A percentile compares a stretch with the other conserved stretches of the same genome.
phyloP scores from a whole-genome alignment of 2,329 filamentous ascomycete genomes.

The Zymoseptoria tritici region DNA sequence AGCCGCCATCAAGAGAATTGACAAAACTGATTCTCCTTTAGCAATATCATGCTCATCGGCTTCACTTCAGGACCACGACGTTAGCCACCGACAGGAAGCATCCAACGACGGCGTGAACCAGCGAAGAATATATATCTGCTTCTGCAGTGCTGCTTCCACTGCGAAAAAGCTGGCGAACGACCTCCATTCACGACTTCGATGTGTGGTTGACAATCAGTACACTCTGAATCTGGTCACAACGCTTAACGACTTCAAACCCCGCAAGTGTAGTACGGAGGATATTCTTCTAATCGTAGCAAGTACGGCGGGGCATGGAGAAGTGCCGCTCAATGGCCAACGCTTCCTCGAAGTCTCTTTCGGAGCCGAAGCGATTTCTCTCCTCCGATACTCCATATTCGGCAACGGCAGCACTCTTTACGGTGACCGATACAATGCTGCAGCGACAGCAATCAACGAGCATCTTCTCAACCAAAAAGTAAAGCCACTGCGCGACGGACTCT shows the following conservation, averaged over 20 bases:
- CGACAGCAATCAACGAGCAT: background rate
- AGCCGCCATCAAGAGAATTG: background rate
- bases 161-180: slow-evolving; percentile 2
- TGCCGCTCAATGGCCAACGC: slow-evolving; percentile 1
- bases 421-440: slow-evolving; percentile 3
- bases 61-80: background rate
- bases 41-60: background rate
- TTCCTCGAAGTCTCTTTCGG: background rate
- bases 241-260: background rate
- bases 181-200: background rate
- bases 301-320: slow-evolving; percentile 2
- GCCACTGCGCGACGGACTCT: background rate
- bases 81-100: background rate
- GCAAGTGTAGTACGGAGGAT: background rate
- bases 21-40: background rate
- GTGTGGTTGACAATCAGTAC: background rate
- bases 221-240: background rate
- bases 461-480: background rate
- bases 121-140: background rate
- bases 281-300: slow-evolving; percentile 3
- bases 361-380: background rate
- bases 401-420: slow-evolving; percentile 5
- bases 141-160: slow-evolving; percentile 4
- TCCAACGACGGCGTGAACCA: background rate
- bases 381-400: slow-evolving; percentile 2